These are phyloP conservation scores for Yamadazyma nakazawae DNA, from an alignment of 805 yeast genomes.

Conservation along the genomic window DNA sequence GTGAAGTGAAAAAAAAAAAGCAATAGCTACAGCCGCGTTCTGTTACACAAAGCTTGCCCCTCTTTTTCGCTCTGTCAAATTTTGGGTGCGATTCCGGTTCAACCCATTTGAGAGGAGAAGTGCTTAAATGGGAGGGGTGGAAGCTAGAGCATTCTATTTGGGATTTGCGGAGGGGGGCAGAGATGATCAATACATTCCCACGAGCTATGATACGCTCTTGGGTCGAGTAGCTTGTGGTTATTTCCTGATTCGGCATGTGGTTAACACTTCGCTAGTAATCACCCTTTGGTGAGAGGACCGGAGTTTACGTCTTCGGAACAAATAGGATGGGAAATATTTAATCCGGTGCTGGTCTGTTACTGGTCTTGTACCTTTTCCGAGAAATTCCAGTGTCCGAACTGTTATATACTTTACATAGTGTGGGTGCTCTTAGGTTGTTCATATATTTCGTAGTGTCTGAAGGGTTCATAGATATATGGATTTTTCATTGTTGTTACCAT, in stretches of 20 bases:
- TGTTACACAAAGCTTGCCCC: neutral
- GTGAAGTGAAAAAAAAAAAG: neutral
- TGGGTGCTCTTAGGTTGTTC: no score
- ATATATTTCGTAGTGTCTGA: neutral
- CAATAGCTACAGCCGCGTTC: neutral
- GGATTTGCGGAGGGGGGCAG: neutral
- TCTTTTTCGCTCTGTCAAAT: neutral
- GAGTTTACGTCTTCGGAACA: neutral
- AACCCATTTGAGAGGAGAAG: neutral
- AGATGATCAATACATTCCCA: no score
- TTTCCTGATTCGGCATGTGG: neutral
- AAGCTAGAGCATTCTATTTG: neutral
- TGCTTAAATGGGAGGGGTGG: neutral
- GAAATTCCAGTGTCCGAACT: no score
- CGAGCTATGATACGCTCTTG: neutral
- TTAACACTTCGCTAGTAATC: neutral
- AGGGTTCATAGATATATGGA: slow-evolving; percentile 7
- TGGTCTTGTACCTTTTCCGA: neutral
- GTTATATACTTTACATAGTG: no score
- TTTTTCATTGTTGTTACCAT: no score
- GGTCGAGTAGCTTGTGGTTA: neutral
- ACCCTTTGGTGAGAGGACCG: neutral
- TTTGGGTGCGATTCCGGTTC: neutral
- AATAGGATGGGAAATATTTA: neutral
- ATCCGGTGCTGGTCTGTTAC: neutral